Evolutionary conservation across 2,329 filamentous ascomycete species (phyloP).

Genomic region (Ceratocystis diversiconidia): DNA sequence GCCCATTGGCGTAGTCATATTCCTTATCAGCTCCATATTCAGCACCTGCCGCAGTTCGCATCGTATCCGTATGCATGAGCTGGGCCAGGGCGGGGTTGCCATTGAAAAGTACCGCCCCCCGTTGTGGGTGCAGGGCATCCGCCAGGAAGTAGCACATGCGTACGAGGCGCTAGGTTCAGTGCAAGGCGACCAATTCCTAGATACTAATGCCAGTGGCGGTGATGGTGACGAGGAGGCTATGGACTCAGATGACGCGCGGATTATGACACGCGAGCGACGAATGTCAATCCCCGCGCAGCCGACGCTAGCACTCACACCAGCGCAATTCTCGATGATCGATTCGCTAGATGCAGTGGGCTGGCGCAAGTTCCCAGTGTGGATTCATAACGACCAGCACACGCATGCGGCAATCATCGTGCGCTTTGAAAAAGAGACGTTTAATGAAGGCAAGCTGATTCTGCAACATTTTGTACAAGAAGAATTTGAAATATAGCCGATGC

Average conservation of each 20-base stretch:
- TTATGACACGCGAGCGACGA: slow-evolving; percentile 31
- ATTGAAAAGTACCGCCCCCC: slow-evolving; percentile 61
- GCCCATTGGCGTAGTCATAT: slow-evolving; percentile 56
- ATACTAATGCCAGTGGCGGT: slow-evolving; percentile 38
- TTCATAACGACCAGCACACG: slow-evolving; percentile 62
- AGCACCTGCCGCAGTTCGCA: slow-evolving; percentile 62
- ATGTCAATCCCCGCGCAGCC: slow-evolving; percentile 35
- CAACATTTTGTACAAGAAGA: slow-evolving; percentile 66
- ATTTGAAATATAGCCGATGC: slow-evolving; percentile 33
- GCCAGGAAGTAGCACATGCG: slow-evolving; percentile 60
- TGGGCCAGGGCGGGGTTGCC: slow-evolving; percentile 51
- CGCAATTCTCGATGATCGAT: slow-evolving; percentile 76
- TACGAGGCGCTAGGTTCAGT: slow-evolving; percentile 59
- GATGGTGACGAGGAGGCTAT: slow-evolving; percentile 25
- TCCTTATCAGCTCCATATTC: slow-evolving; percentile 59
- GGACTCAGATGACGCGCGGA: slow-evolving; percentile 27
- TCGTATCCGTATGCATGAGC: slow-evolving; percentile 63
- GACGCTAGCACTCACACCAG: slow-evolving; percentile 60
- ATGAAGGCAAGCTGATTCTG: slow-evolving; percentile 64
- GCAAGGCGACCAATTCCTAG: slow-evolving; percentile 58
- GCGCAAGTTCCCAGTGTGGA: slow-evolving; percentile 56
- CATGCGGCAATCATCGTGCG: slow-evolving; percentile 87
- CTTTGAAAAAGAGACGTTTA: slow-evolving; percentile 49
- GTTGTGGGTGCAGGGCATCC: slow-evolving; percentile 59
- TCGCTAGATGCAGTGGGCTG: slow-evolving; percentile 53